Evolutionary conservation across 441 rosid genomes (phyloP), one percentile per base, ranked within the genome.

Genomic region (Pelargonium citronellum): DNA sequence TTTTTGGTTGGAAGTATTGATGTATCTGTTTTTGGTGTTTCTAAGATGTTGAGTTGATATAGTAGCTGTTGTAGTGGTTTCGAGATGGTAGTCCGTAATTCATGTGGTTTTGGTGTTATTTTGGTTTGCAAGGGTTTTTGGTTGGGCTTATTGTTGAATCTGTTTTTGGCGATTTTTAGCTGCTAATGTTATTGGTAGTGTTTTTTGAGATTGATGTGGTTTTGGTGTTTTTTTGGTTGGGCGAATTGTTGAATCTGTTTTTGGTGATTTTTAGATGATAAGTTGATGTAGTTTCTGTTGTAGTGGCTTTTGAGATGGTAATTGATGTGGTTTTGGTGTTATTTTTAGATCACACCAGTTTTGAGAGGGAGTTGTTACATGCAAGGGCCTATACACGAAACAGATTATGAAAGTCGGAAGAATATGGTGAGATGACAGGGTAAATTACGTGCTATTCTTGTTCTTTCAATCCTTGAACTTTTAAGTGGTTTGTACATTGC

Each of bases 341-440:
- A 51, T 44, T 75, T 74, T 74, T 79, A 85, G 87, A 77, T 82
- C 83, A 77, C 78, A 11, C 64, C 76, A 69, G 74, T 80, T 15
- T 66, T 78, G 79, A 79, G 79, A 71, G 83, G 82, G 61, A 69
- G 73, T 73, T 75, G 41, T 67, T 68, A 58, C 73, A 79, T 77
- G 81, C 81, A 66, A 76, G 81, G 81, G 64, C 78, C 82, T 11
- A 30, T 67, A 64, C 74, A 81, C 70, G 79, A 80, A 30, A 72
- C 77, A 61, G 77, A 78, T 79, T 67, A 71, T 30, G 71, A 78
- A 71, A 70, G 66, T 61, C 19, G 27, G 85, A 80, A 83, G 85
- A 66, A 73, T 67, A 79, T 69, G 86, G 83, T 84, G 84, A 86
- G 85, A 74, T 68, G 69, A 73, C 74, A 74, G 76, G 85, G 80